These are phyloP conservation scores for Kwoniella europaea DNA, from an alignment of 768 basidiomycete genomes.

Conservation along the genomic window DNA sequence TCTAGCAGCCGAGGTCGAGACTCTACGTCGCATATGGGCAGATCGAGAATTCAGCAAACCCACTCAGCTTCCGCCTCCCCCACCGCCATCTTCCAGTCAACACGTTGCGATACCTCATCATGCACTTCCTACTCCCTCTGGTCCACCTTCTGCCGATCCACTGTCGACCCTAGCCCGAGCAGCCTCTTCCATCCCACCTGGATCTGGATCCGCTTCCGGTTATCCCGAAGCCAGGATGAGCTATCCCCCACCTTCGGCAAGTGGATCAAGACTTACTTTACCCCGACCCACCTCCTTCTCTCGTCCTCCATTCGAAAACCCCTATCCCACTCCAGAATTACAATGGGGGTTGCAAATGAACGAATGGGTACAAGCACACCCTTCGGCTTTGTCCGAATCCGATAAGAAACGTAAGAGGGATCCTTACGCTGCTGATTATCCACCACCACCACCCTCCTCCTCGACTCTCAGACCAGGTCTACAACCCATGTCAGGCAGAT, in stretches of 20 bases:
- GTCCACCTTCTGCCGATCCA: conserved; percentile 14
- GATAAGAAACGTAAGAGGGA: conserved; percentile 27
- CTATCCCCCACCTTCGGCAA: neutral
- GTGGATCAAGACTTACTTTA: conserved; percentile 8
- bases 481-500: conserved; percentile 24
- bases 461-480: conserved; percentile 2
- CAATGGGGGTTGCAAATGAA: conserved; percentile 22
- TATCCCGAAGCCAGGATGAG: conserved; percentile 9
- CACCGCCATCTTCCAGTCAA: neutral
- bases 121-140: conserved; percentile 4
- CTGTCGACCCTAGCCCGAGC: conserved; percentile 29
- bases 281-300: conserved; percentile 19
- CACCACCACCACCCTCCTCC: neutral
- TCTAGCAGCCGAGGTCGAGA: conserved; percentile 28
- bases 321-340: conserved; percentile 28
- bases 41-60: conserved; percentile 1
- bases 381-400: neutral
- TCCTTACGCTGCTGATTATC: conserved; percentile 7
- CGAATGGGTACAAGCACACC: conserved; percentile 14
- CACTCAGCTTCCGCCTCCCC: neutral
- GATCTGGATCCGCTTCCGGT: neutral
- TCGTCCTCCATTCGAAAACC: conserved; percentile 22
- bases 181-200: conserved; percentile 20
- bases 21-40: conserved; percentile 26
- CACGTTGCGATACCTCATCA: conserved; percentile 1